Evolutionary conservation across 768 basidiomycete genomes (phyloP).

Genomic region (Arthromyces matolae): DNA sequence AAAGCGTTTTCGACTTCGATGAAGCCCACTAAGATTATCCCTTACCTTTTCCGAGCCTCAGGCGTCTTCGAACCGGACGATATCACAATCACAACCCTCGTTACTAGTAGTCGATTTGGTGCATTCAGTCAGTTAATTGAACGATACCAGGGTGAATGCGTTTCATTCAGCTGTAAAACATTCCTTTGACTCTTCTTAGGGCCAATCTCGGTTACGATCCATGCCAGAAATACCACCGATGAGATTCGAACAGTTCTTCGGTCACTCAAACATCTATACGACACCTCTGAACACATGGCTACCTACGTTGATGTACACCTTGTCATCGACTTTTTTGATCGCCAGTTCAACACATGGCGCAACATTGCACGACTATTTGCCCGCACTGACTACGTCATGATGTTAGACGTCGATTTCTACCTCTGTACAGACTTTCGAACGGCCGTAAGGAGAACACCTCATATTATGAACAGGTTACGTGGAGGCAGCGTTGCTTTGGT

Average conservation of each 20-base stretch:
- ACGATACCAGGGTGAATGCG: constrained; percentile 78
- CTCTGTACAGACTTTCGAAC: constrained; percentile 77
- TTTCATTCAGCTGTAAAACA: too few relatives aligned
- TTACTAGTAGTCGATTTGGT: constrained; percentile 74
- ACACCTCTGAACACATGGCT: constrained; percentile 60
- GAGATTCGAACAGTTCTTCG: constrained; percentile 50
- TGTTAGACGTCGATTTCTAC: constrained; percentile 89
- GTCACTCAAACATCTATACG: constrained; percentile 64
- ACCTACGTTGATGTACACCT: constrained; percentile 81
- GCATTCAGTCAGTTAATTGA: constrained; percentile 70
- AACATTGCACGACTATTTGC: constrained; percentile 84
- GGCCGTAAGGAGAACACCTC: constrained; percentile 43
- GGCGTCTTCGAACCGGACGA: constrained; percentile 56
- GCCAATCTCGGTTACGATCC: constrained; percentile 81
- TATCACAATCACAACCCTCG: constrained; percentile 81
- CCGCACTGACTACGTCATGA: constrained; percentile 81
- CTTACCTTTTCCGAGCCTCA: constrained; percentile 75
- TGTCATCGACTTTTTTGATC: constrained; percentile 74
- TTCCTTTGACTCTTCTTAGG: constrained; percentile 41
- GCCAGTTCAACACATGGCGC: constrained; percentile 89
- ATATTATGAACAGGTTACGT: constrained; percentile 44
- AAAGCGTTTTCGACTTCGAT: constrained; percentile 68
- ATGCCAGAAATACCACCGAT: constrained; percentile 53
- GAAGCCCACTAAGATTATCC: constrained; percentile 72
- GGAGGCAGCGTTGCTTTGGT: constrained; percentile 71